A percentile compares a stretch with the other conserved stretches of the same genome.
phyloP scores from a whole-genome alignment of 2,329 filamentous ascomycete genomes.

The Aotearoamyces nothofagi region DNA sequence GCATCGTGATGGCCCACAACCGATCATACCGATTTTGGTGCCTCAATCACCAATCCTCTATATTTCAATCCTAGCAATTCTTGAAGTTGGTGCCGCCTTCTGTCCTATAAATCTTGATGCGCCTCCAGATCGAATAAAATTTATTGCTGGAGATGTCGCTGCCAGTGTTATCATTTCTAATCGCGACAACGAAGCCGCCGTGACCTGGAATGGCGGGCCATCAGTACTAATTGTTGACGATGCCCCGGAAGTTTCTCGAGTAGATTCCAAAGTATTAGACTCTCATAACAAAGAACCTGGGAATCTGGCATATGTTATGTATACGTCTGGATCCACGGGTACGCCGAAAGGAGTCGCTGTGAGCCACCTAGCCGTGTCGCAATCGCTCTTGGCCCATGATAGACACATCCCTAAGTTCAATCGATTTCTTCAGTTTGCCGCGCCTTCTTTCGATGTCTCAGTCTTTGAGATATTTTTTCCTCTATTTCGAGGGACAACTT shows the following conservation, averaged over 20 bases:
- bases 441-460: slow-evolving; percentile 86
- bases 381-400: slow-evolving; percentile 72
- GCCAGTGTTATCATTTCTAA: slow-evolving; percentile 56
- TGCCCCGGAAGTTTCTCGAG: slow-evolving; percentile 9
- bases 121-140: slow-evolving; percentile 60
- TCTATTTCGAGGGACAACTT: slow-evolving; percentile 54
- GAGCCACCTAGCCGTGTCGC: slow-evolving; percentile 65
- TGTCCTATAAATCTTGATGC: slow-evolving; percentile 72
- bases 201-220: slow-evolving; percentile 22
- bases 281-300: too few relatives aligned
- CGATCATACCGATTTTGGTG: slow-evolving; percentile 60
- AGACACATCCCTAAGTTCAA: slow-evolving; percentile 59
- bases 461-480: slow-evolving; percentile 94
- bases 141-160: slow-evolving; percentile 65
- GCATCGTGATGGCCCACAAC: slow-evolving; percentile 13
- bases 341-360: slow-evolving; percentile 77
- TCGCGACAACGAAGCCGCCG: slow-evolving; percentile 24
- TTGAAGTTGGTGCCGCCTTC: slow-evolving; percentile 74
- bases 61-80: slow-evolving; percentile 57
- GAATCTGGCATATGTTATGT: slow-evolving; percentile 72
- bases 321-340: slow-evolving; percentile 83
- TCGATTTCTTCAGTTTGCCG: slow-evolving; percentile 81
- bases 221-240: slow-evolving; percentile 26
- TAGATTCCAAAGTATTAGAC: background rate
- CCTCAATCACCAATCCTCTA: slow-evolving; percentile 69